Conservation (phyloP, 1,284 basidiomycete genomes). For the Boletus semigastroideus region DNA sequence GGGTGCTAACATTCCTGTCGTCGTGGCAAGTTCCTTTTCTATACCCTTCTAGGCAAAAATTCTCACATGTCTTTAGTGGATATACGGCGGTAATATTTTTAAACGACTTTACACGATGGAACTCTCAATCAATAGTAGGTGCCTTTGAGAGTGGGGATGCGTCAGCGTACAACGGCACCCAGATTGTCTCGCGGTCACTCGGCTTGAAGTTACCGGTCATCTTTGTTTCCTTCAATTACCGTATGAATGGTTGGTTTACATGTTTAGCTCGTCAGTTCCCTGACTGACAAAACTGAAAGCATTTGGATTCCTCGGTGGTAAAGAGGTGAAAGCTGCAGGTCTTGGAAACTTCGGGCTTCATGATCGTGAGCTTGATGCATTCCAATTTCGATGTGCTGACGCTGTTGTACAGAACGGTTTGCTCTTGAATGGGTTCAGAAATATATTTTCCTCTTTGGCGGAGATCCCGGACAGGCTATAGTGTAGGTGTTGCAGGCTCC, state of each 20-base stretch:
- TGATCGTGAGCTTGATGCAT: neutral
- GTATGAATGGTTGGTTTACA: slow-evolving; percentile 23
- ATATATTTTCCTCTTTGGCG: neutral
- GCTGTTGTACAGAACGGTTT: neutral
- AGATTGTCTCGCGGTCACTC: slow-evolving; percentile 25
- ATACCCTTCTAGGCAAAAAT: neutral
- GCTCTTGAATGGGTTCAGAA: slow-evolving; percentile 2
- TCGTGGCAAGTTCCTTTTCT: slow-evolving; percentile 13
- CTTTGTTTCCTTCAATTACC: slow-evolving; percentile 37
- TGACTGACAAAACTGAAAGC: slow-evolving; percentile 7
- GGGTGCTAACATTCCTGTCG: slow-evolving; percentile 15
- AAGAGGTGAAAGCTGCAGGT: neutral
- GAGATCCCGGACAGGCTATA: neutral
- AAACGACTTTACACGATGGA: neutral
- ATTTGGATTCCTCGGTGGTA: slow-evolving; percentile 22
- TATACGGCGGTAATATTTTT: slow-evolving; percentile 14
- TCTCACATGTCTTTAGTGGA: slow-evolving; percentile 5
- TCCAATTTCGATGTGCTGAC: too few relatives aligned
- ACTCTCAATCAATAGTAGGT: slow-evolving; percentile 3
- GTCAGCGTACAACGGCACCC: slow-evolving; percentile 19
- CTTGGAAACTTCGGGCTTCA: neutral
- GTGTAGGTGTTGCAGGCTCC: neutral
- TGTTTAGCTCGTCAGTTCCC: neutral
- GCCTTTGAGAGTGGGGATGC: slow-evolving; percentile 20
- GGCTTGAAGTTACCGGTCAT: slow-evolving; percentile 27